Base-by-base conservation (phyloP, 2,329 filamentous ascomycete species). In the Simplicillium sp. region DNA sequence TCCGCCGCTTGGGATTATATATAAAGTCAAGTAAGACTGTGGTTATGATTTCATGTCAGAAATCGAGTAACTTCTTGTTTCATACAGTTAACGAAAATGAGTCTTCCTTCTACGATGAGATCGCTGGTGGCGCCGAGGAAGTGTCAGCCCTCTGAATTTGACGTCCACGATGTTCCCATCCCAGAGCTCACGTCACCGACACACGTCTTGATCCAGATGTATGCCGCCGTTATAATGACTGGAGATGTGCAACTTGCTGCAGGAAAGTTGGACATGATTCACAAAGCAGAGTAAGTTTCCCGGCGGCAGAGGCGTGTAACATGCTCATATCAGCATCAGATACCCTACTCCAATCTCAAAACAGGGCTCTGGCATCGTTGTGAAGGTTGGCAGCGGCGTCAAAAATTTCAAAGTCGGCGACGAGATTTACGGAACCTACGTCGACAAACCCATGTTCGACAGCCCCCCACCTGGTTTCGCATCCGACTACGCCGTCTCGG, bases 141-240 rank as follows among this genome's bases (percentile, higher is more conserved):
- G 41, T 61, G 62, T 46, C 47, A 45, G 4, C 68, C 69, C 1
- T 51, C 51, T 1, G 53, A 44, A 8, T 70, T 64, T 43, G 57
- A 65, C 17, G 45, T 73, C 13, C 44, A 51, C 4, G 62, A 68
- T 4, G 41, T 68, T n/a, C 65, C 69, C 1, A 54, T 64, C 3
- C 70, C 71, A 0, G 48, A 46, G n/a, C 67, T 75, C 37, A 56
- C 54, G 3, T 48, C 56, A 7, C 60, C 67, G 2, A 54, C 65
- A 20, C 58, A 74, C 4, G 53, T 76, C 1, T 51, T 75, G 2
- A 44, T 71, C 11, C 53, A 53, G 13, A 54, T 70, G 20, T 56
- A 65, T 32, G 60, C 65, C 3, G 59, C 53, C 3, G 48, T 49
- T 1, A 53, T 67, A 3, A 50, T 53, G n/a, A 58, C 59, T 1